Conservation (phyloP, 2,329 filamentous ascomycete genomes). For the Tolypocladium ophioglossoides region DNA sequence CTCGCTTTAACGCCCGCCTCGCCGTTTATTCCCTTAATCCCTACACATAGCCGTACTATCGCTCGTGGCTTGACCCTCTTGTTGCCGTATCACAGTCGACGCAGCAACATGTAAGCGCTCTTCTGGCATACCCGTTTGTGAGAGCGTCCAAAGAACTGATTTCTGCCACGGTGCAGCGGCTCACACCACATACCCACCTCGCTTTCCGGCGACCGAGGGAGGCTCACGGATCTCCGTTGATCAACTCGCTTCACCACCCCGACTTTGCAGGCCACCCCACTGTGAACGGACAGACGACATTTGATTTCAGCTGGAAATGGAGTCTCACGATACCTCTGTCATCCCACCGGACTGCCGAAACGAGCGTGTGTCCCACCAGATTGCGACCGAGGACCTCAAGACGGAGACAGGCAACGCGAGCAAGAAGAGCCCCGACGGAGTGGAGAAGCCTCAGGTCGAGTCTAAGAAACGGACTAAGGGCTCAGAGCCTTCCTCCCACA, state of each 20-base stretch:
- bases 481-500: not conserved
- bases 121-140: not conserved
- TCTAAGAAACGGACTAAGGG: conserved; percentile 1
- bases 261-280: not conserved
- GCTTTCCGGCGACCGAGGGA: not conserved
- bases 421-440: not conserved
- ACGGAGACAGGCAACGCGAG: not conserved
- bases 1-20: not conserved
- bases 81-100: not conserved
- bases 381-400: conserved; percentile 2
- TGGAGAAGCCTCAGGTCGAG: conserved; percentile 4
- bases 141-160: not conserved
- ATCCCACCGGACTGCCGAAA: conserved; percentile 10
- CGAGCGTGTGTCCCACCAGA: not conserved
- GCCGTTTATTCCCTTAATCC: not conserved
- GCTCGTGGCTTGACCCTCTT: not conserved
- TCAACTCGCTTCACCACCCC: not conserved
- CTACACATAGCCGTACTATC: not conserved
- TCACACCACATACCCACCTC: not conserved
- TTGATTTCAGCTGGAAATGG: conserved; percentile 6
- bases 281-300: not conserved
- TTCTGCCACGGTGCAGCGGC: not conserved
- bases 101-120: not conserved
- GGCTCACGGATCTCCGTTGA: not conserved
- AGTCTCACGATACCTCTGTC: conserved; percentile 6